A percentile compares a stretch with the other conserved stretches of the same genome.
These are phyloP conservation scores for Neurospora africana DNA, from an alignment of 495 filamentous ascomycete species.

Conservation along the genomic window DNA sequence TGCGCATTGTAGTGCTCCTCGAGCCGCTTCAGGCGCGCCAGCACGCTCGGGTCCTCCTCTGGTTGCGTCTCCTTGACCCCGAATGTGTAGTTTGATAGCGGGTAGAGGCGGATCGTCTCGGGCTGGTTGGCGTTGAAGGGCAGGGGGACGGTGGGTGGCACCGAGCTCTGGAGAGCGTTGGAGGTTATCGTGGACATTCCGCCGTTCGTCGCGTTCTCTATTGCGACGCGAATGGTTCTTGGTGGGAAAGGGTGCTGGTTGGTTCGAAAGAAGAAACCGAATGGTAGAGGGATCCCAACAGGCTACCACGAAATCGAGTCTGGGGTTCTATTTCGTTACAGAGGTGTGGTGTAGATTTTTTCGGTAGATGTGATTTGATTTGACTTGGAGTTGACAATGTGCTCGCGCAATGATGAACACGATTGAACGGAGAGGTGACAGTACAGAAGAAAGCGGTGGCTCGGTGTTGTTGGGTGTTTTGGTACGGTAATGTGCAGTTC, in stretches of 20 bases:
- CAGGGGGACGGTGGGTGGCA: conserved; percentile 68
- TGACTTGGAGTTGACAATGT: neutral
- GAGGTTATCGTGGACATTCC: conserved; percentile 66
- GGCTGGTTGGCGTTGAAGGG: conserved; percentile 85
- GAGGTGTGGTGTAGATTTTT: neutral
- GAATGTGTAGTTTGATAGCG: conserved; percentile 96
- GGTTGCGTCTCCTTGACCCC: conserved; percentile 96
- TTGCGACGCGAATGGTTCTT: neutral
- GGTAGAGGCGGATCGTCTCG: conserved; percentile 82
- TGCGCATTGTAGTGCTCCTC: conserved; percentile 87
- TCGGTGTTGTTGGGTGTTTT: neutral
- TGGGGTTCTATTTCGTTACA: neutral
- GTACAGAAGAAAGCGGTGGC: neutral
- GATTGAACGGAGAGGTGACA: neutral
- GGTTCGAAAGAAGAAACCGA: neutral
- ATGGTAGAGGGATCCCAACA: neutral
- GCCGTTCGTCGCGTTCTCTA: neutral
- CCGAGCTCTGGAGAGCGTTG: conserved; percentile 58
- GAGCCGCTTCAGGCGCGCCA: conserved; percentile 81
- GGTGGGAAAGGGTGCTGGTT: neutral
- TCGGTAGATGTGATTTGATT: neutral
- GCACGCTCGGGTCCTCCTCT: conserved; percentile 91
- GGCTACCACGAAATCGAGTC: neutral
- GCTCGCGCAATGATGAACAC: neutral
- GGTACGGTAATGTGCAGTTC: neutral